Evolutionary conservation across 2,329 filamentous ascomycete genomes (phyloP), one percentile per base, ranked within the genome.

Genomic region (Xylariales sp.): DNA sequence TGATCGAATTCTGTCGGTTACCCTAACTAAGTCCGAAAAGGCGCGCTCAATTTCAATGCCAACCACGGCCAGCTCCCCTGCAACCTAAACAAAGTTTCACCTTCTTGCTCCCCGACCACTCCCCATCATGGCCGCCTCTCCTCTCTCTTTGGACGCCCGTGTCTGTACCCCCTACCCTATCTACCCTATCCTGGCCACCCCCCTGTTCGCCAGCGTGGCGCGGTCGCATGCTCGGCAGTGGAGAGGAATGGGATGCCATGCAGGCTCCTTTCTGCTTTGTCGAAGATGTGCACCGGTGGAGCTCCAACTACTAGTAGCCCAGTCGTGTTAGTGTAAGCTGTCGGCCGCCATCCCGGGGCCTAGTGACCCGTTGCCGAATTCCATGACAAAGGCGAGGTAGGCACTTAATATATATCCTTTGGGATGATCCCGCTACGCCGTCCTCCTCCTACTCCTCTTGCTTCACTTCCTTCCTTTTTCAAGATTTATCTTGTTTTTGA

Each of bases 341-440:
- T 50, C 46, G 55, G 53, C 39, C 39, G 41, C 48, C 28, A 61
- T 23, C 54, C 54, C 56, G 56, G 50, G 62, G 54, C 36, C 54
- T 28, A 30, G 57, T 43, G 23, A 53, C 23, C 23, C 54, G 55
- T 43, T 69, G 65, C 62, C 67, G 63, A 55, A 52, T 60, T 41
- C 62, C 64, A 66, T 53, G 60, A 56, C 48, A 65, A 6, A 60
- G 43, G 12, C 23, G 54, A 45, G 48, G 34, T 39, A 54, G 60
- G 60, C 48, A 65, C 30, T 56, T 69, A 73, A 74, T 75, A 75
- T 76, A 76, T 76, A 74, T 74, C 62, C 70, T 71, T 62, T 52
- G 65, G 66, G 69, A 70, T 67, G 64, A 70, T 46, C 55, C 66
- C 61, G 48, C 67, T 70, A 64, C 65, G 66, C 58, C 41, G 41